A percentile compares a stretch with the other conserved stretches of the same genome.
These are phyloP conservation scores for Tricladium varicosporioides DNA, from an alignment of 2,329 filamentous ascomycete species.

Conservation along the genomic window DNA sequence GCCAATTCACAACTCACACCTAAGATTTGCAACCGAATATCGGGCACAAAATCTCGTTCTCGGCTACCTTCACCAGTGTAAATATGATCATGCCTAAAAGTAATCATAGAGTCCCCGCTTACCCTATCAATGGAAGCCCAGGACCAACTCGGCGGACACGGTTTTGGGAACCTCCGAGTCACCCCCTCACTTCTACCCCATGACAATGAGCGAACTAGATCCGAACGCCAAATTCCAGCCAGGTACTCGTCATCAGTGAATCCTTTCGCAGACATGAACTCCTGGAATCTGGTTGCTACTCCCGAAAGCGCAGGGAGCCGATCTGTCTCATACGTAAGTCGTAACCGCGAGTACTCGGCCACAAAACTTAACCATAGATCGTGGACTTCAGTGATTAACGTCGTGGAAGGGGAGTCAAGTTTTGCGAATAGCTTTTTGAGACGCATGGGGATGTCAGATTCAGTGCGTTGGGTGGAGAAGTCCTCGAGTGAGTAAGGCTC, in stretches of 20 bases:
- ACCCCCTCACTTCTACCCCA: background rate
- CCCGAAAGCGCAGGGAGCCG: slow-evolving; percentile 7
- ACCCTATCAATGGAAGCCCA: background rate
- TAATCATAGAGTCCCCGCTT: background rate
- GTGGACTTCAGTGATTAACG: background rate
- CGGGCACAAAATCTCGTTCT: background rate
- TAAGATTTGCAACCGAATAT: background rate
- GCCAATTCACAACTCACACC: background rate
- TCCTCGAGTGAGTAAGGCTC: background rate
- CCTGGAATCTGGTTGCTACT: slow-evolving; percentile 3
- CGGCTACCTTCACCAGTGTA: background rate
- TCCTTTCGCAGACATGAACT: background rate
- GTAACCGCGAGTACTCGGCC: background rate
- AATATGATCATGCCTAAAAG: background rate
- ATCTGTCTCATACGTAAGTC: slow-evolving; percentile 1
- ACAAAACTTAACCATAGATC: slow-evolving; percentile 1
- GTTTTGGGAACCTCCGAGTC: background rate
- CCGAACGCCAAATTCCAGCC: slow-evolving; percentile 3
- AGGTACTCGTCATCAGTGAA: background rate
- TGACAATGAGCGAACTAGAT: background rate
- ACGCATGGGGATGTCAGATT: background rate
- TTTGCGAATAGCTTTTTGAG: background rate
- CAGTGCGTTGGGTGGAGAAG: background rate
- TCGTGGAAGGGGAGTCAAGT: background rate
- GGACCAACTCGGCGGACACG: background rate